phyloP scores from a whole-genome alignment of 805 yeast genomes.

The Schwanniomyces sp. region DNA sequence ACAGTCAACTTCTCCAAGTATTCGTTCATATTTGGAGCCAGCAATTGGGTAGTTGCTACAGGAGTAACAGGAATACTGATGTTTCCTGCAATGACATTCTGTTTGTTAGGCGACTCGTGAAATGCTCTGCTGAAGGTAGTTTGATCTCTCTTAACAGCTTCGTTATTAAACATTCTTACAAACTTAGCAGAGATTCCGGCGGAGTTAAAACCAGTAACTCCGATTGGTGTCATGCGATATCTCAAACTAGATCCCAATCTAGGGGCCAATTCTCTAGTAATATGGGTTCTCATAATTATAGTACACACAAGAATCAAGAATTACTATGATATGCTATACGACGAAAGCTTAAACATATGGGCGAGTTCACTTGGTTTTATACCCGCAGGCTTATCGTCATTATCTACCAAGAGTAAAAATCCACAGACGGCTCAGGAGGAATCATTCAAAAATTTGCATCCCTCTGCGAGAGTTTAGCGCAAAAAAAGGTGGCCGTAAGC shows the following conservation, averaged over 20 bases:
- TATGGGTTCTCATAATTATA: neutral
- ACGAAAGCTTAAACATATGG: neutral
- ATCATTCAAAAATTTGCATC: constrained; percentile 6
- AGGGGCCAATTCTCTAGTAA: neutral
- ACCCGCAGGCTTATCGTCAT: neutral
- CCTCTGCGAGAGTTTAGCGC: neutral
- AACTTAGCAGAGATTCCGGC: neutral
- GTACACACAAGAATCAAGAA: neutral
- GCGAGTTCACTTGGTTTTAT: neutral
- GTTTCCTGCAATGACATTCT: constrained; percentile 13
- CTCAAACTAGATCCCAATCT: neutral
- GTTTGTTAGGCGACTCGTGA: constrained; percentile 22
- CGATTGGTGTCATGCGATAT: neutral
- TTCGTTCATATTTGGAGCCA: constrained; percentile 22
- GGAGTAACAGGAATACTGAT: constrained; percentile 36
- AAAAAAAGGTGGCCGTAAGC: constrained; percentile 3
- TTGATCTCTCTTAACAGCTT: neutral
- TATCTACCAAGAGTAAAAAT: neutral
- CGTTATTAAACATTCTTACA: neutral
- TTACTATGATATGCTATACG: neutral
- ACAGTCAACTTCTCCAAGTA: constrained; percentile 55
- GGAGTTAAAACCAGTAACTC: neutral
- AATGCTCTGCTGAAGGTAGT: constrained; percentile 8
- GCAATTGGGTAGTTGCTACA: constrained; percentile 45
- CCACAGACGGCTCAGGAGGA: constrained; percentile 2